Base-by-base conservation (phyloP, 768 basidiomycete genomes). In the Pulveroboletus sp. region DNA sequence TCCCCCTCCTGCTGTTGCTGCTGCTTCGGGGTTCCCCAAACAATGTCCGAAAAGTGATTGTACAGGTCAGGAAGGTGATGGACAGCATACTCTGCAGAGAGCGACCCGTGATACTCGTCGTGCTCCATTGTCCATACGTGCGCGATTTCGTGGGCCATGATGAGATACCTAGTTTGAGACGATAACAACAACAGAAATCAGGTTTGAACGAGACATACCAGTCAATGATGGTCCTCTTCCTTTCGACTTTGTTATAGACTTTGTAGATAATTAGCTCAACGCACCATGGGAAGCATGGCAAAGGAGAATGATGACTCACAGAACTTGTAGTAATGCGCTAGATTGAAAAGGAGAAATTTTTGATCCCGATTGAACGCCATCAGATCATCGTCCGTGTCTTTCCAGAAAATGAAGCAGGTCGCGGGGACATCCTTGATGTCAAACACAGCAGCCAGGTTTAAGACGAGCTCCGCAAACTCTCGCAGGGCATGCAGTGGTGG, bases 131-230 rank as follows among this genome's bases (percentile, higher is more conserved):
- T 49, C 11, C 46, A 40, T 9, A 62, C 59, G 49, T 65, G 65
- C 14, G 64, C 65, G 6, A 65, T 55, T 44, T 65, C 64, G 14
- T 65, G 64, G 2, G 56, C 62, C 52, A 67, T 62, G 3, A 65
- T 59, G 31, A 67, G 58, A 30, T 57, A 65, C 64, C 64, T 65
- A 17, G 11, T 45, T 36, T 7, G 21, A 28, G 27, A 28, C 6
- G 27, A 28, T 28, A 28, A 28, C 6, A 28, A 28, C 21, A 21
- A 21, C 3, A 28, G 6, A 28, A 28, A 28, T 10, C 7, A 28
- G 5, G 6, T 31, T 28, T n/a, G 32, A 9, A 38, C 4, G 3
- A 47, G 6, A 28, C 57, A 10, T 56, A 58, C 57, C 57, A 57
- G 4, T 55, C 52, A 0, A 39, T 50, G 8, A 47, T 10, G 7